phyloP scores from a whole-genome alignment of 805 yeast genomes.

The Nakazawaea ernobii region DNA sequence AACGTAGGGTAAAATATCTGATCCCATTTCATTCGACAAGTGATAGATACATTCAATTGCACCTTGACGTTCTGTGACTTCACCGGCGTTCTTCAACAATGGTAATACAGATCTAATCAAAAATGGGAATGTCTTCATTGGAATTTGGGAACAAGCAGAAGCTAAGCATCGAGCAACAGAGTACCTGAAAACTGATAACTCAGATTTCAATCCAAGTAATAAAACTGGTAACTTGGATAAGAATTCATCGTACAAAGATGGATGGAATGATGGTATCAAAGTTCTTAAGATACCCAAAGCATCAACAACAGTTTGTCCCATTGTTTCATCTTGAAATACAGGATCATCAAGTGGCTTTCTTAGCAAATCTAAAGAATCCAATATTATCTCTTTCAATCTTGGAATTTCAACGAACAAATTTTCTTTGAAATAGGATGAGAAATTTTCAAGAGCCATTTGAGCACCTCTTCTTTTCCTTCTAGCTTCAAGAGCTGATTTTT shows the following conservation, averaged over 20 bases:
- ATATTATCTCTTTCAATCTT: slow-evolving; percentile 56
- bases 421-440: slow-evolving; percentile 48
- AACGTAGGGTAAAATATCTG: slow-evolving; percentile 86
- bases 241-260: slow-evolving; percentile 43
- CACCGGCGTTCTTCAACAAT: slow-evolving; percentile 70
- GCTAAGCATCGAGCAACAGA: slow-evolving; percentile 89
- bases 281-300: slow-evolving; percentile 78
- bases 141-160: slow-evolving; percentile 61
- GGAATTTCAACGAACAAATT: slow-evolving; percentile 57
- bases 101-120: slow-evolving; percentile 78
- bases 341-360: slow-evolving; percentile 18
- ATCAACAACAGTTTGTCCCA: slow-evolving; percentile 81
- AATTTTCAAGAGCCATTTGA: slow-evolving; percentile 54
- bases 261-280: slow-evolving; percentile 55
- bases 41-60: slow-evolving; percentile 90
- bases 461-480: slow-evolving; percentile 84
- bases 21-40: slow-evolving; percentile 77
- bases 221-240: slow-evolving; percentile 48
- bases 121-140: slow-evolving; percentile 68
- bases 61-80: slow-evolving; percentile 77
- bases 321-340: slow-evolving; percentile 32
- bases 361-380: slow-evolving; percentile 50
- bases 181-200: slow-evolving; percentile 79
- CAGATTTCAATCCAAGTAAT: slow-evolving; percentile 51
- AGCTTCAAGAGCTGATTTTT: slow-evolving; percentile 65